Evolutionary conservation across 352 stramenopile genomes (phyloP), one percentile per base, ranked within the genome.

Genomic region (Pythium sp.): DNA sequence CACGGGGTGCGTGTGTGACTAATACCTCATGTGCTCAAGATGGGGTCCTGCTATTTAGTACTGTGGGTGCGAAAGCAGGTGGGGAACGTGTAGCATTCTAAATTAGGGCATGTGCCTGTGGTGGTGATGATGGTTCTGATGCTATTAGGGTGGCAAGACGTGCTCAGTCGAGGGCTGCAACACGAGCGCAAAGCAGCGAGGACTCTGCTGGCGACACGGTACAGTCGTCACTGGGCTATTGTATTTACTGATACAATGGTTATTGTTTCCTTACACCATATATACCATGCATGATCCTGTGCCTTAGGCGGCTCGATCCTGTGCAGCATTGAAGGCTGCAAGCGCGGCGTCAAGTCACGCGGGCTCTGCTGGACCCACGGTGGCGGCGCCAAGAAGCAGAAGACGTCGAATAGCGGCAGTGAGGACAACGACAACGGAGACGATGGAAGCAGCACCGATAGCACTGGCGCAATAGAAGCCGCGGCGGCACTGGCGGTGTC

Each of bases 121-220:
- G n/a, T n/a, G n/a, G n/a, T n/a, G n/a, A n/a, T n/a, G n/a, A n/a
- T n/a, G n/a, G n/a, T n/a, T n/a, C n/a, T n/a, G n/a, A n/a, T n/a
- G n/a, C n/a, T n/a, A n/a, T 20, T 24, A 79, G 68, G 75, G 75
- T 9, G 75, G 75, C 26, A 82, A 82, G 61, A 72, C 69, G 7
- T 82, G 75, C 54, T 74, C 72, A 1, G 34, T 72, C 8, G 65
- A 74, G 20, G 67, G 51, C 12, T 80, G 74, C n/a, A 49, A 32
- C 18, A 67, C 70, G 5, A 76, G 74, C 41, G 74, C 74, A 22
- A 74, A 78, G 58, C 58, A 76, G 53, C 22, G 41, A 5, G 74
- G 74, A 0, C 63, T 70, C 12, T 74, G 69, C 22, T 74, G 69
- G 69, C 62, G 60, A 1, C 69, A 74, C 22, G 69, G 68, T 47